Percentiles rank a stretch among this genome's conserved stretches.
Evolutionary conservation across 1,139 yeast genomes (phyloP).

Genomic region (Saccharomyces pastorianus): DNA sequence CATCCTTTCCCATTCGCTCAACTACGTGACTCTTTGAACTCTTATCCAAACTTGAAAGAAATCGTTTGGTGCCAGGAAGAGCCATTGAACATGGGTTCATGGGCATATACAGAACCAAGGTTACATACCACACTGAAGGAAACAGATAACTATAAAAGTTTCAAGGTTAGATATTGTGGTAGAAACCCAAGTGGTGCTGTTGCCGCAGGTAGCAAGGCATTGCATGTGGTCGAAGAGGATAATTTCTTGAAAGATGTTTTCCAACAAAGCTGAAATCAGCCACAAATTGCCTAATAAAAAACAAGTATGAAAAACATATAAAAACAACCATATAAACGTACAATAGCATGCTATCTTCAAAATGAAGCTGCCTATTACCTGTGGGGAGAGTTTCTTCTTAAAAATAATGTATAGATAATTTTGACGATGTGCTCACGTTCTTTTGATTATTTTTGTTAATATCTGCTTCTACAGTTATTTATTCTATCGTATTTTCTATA

Average conservation of each 20-base stretch:
- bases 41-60: constrained; percentile 78
- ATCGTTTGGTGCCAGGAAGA: constrained; percentile 98
- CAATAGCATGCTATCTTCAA: neutral
- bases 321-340: neutral
- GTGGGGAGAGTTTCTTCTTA: neutral
- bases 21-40: constrained; percentile 72
- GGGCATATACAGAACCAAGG: constrained; percentile 76
- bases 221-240: constrained; percentile 84
- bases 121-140: constrained; percentile 64
- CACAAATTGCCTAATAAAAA: neutral
- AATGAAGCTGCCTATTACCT: neutral
- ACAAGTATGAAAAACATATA: neutral
- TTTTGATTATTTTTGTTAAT: neutral
- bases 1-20: constrained; percentile 99
- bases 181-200: constrained; percentile 97
- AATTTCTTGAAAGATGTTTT: constrained; percentile 77
- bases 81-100: constrained; percentile 95
- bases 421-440: neutral
- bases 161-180: constrained; percentile 77
- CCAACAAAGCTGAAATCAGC: constrained; percentile 10
- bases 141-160: constrained; percentile 57
- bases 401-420: neutral
- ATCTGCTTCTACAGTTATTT: neutral
- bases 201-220: constrained; percentile 92
- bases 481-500: neutral